Evolutionary conservation across 768 basidiomycete genomes (phyloP), one percentile per base, ranked within the genome.

Genomic region (Tylopilus intermedius): DNA sequence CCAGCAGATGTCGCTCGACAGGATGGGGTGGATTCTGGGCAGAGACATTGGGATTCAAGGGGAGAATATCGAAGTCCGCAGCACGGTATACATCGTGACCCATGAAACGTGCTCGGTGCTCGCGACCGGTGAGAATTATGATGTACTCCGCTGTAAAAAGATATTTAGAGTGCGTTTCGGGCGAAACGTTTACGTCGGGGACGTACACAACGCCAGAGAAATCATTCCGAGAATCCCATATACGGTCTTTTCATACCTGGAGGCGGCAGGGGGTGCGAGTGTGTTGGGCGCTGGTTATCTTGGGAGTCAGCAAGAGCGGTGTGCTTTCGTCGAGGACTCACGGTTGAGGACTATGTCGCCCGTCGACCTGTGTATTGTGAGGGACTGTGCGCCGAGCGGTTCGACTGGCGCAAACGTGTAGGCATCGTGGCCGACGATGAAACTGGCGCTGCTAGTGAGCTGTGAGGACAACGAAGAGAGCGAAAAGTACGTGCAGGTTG

Each of bases 41-140:
- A 26, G 86, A 81, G 41, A 90, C 73, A 50, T 82, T 77, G 21
- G 84, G 81, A 54, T 87, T 83, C 44, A 98, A 73, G 5, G 96
- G 94, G 42, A 96, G 84, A 48, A 98, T 84, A 53, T 92, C 87
- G 68, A 91, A 98, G 64, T 93, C 89, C 21, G 88, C 86, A 11
- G 92, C 92, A 45, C 84, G 83, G 72, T 90, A 97, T 61, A 99
- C 76, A 55, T 94, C 85, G 57, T 95, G 83, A 4, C 86, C 82
- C 74, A 93, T 82, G 53, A 98, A 75, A 52, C 85, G 80, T 13
- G 87, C 88, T 58, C 80, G 82, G 32, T 84, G 80, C 58, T 85
- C 84, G 43, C 94, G 83, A 26, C 84, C 85, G 40, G 92, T 96
- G 56, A 97, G 77, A 38, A 96, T 76, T 57, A 99, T 80, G 45